Evolutionary conservation across 2,329 filamentous ascomycete genomes (phyloP), one percentile per base, ranked within the genome.

Genomic region (Fusarium piperis): DNA sequence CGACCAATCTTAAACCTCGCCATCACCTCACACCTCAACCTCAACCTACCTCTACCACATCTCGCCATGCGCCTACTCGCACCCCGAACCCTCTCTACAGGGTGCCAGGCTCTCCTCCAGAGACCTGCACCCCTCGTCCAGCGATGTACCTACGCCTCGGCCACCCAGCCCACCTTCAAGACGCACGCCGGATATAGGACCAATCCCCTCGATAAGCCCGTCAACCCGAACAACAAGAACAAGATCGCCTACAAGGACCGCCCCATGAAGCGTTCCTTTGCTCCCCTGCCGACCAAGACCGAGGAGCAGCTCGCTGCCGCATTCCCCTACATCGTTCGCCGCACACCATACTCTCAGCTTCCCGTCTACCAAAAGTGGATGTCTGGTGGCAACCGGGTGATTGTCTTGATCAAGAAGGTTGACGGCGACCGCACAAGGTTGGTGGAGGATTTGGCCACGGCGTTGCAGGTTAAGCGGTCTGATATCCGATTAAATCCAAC

Each of bases 401-500:
- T 93, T 76, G 97, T 95, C 6, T 81, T 89, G 63, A 83, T 99
- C 62, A 92, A 94, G 80, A 94, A 93, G 81, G 87, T 95, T 56
- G 90, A 94, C 64, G 96, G 96, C 16, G 88, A 97, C 79, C 77
- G 90, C 56, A 81, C 84, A 33, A 87, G 84, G 4, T 79, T 98
- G 71, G 86, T 89, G 68, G 81, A 87, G 36, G 92, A 94, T 74
- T 79, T 98, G 63, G 83, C 85, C 38, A 78, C 82, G 20, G 87
- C 85, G 12, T 80, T 97, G 67, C 82, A 85, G 2, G 77, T 95
- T 44, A 81, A 86, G 26, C 78, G 85, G 56, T 83, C 87, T 15
- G 83, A 90, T 8, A 84, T 91, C 44, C 83, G 80, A 70, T 70
- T 90, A 48, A 89, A 89, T 72, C 83, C 83, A 20, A 83, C 91